Evolutionary conservation across 148 eudicot genomes (phyloP).

Genomic region (Rhododendron vialii): DNA sequence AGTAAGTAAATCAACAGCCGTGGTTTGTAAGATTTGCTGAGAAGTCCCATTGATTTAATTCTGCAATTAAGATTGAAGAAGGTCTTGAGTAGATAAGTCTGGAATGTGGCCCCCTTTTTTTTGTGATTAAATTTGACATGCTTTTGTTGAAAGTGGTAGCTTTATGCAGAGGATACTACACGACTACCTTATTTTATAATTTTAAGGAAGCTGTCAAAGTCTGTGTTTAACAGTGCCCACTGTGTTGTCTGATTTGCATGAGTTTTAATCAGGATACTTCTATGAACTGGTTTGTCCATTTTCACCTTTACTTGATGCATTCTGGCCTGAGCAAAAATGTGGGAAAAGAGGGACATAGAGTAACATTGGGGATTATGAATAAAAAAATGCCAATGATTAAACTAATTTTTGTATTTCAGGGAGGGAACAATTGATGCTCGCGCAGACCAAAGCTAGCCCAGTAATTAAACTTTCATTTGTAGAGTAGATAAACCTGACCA

Average conservation of each 20-base stretch:
- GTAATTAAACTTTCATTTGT: neutral
- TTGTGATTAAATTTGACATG: neutral
- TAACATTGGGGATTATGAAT: neutral
- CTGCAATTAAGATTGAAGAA: neutral
- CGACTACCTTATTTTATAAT: neutral
- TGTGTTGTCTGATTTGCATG: neutral
- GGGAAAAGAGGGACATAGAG: neutral
- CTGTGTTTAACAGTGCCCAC: neutral
- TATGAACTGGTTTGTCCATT: neutral
- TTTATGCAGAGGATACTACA: neutral
- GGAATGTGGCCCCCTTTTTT: neutral
- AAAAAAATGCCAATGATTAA: neutral
- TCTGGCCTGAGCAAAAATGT: neutral
- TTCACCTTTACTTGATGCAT: neutral
- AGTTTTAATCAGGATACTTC: neutral
- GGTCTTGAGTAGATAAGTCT: neutral
- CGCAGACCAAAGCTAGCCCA: neutral
- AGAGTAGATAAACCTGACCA: neutral
- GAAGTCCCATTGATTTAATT: neutral
- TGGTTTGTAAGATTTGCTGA: neutral
- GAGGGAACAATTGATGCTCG: neutral
- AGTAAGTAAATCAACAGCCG: constrained; percentile 35
- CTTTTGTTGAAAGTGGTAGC: neutral
- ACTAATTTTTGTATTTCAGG: neutral
- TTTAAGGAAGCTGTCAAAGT: neutral